Evolutionary conservation across 371 early-diverging fungal species (phyloP), one percentile per base, ranked within the genome.

Genomic region (Catenaria anguillulae): DNA sequence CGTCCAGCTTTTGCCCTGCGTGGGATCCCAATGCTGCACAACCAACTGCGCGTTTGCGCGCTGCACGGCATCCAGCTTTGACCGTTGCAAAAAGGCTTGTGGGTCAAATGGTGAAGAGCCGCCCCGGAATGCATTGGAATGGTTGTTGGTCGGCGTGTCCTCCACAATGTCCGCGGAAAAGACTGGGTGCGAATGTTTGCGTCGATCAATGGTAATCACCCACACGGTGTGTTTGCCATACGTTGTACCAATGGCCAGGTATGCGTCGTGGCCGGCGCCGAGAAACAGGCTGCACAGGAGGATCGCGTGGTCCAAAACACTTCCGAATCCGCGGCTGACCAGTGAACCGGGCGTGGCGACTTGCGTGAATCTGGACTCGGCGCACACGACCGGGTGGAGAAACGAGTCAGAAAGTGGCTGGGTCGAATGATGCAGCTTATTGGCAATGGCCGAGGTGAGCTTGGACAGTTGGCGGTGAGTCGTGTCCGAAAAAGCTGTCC

Each of bases 11-110:
- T n/a, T 46, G 66, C 74, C 72, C 33, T 70, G 66, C 8, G 67
- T 55, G 4, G 67, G 62, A 62, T 72, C 68, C 74, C 74, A 74
- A 35, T 72, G 74, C 21, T 65, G 36, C 2, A 71, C 61, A 36
- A 60, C 50, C n/a, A 62, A 23, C n/a, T 42, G 29, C 17, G 48
- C 62, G 37, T 67, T 70, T 24, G 61, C 31, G 13, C 26, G 29
- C 26, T 21, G 29, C 26, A 42, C 37, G 12, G 33, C 50, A 2
- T 31, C 43, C 21, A 60, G 33, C 34, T 63, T 63, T 23, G 24
- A 24, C 40, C 34, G 45, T 23, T 3, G 21, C 45, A 43, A 23
- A 17, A 43, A 43, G 8, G 13, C 8, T 4, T 37, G 8, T 4
- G 8, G 37, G 37, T 37, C 37, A 13, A 37, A 13, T 23, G 17